Conservation (phyloP, 148 eudicot species). For the Amaranthus hypochondriacus region DNA sequence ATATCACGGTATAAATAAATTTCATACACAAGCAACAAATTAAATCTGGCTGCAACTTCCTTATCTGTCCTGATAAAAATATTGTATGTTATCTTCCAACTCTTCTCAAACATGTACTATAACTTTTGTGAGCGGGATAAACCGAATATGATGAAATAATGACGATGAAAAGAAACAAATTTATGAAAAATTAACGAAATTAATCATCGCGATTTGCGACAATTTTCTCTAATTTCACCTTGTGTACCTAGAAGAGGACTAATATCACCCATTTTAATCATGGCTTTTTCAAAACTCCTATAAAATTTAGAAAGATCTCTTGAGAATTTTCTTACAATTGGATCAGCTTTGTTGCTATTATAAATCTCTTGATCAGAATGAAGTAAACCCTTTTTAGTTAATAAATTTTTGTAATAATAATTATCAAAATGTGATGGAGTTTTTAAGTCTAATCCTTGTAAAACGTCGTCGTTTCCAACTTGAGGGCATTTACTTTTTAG, state of each 20-base stretch:
- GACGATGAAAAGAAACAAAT: background rate
- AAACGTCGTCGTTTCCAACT: constrained; percentile 35
- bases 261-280: constrained; percentile 57
- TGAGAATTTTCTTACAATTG: constrained; percentile 37
- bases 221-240: constrained; percentile 39
- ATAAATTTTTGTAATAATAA: constrained; percentile 44
- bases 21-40: background rate
- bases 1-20: constrained; percentile 2
- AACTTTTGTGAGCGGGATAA: no score
- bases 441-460: constrained; percentile 41
- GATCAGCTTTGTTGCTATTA: constrained; percentile 45
- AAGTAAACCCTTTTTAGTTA: constrained; percentile 40
- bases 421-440: constrained; percentile 44
- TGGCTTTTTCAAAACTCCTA: constrained; percentile 36
- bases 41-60: no score
- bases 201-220: constrained; percentile 7
- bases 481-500: constrained; percentile 37
- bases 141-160: no score
- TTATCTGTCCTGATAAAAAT: no score
- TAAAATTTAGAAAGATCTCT: constrained; percentile 27
- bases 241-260: constrained; percentile 39
- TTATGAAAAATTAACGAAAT: background rate
- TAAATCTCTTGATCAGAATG: constrained; percentile 60
- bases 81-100: no score
- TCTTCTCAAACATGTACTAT: no score